These are phyloP conservation scores for Hypoxylon sp. DNA, from an alignment of 2,329 filamentous ascomycete genomes.

Conservation along the genomic window DNA sequence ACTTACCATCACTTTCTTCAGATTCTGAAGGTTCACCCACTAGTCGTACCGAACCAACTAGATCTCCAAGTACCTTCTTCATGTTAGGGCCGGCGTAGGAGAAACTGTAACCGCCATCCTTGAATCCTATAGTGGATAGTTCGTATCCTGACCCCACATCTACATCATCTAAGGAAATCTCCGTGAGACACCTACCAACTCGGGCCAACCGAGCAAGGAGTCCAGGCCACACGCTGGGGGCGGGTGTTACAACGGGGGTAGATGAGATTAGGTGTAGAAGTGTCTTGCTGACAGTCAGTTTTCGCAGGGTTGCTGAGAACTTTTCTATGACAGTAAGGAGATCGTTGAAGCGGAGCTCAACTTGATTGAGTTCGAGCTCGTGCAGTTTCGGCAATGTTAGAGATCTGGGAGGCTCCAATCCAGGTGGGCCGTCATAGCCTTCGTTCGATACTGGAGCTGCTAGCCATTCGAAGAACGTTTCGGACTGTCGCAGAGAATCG, in stretches of 20 bases:
- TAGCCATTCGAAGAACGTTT: constrained; percentile 34
- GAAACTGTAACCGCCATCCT: constrained; percentile 5
- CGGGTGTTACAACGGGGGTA: neutral
- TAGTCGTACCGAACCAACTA: neutral
- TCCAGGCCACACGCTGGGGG: constrained; percentile 6
- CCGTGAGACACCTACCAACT: constrained; percentile 14
- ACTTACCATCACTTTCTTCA: constrained; percentile 4
- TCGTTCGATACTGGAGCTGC: constrained; percentile 3
- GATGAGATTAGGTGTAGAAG: neutral
- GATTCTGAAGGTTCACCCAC: neutral
- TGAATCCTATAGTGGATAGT: neutral
- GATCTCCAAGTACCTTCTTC: constrained; percentile 15
- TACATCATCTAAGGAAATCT: constrained; percentile 1
- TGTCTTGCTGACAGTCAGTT: constrained; percentile 8
- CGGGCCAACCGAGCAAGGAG: constrained; percentile 7
- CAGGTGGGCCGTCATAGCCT: constrained; percentile 9
- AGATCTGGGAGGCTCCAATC: constrained; percentile 22
- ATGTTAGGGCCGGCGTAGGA: constrained; percentile 32
- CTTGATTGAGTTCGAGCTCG: constrained; percentile 18
- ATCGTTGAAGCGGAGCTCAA: neutral
- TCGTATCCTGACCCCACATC: neutral
- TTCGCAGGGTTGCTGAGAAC: constrained; percentile 29
- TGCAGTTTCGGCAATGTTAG: constrained; percentile 26
- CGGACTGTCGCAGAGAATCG: neutral
- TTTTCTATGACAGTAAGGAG: constrained; percentile 28